A percentile compares a stretch with the other conserved stretches of the same genome.
phyloP scores from a whole-genome alignment of 306 rosid genomes.

The Arachis stenosperma region DNA sequence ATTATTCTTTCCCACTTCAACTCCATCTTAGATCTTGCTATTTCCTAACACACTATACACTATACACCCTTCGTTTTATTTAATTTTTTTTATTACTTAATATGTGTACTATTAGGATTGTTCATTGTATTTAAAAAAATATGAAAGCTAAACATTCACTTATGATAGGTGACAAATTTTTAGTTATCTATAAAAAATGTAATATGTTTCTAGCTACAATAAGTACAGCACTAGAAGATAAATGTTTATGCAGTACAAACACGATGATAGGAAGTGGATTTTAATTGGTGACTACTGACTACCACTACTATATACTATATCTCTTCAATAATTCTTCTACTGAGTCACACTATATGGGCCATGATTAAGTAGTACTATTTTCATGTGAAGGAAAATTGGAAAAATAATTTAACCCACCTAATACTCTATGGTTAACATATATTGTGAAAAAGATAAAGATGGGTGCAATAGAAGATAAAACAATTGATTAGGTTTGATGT shows the following conservation, averaged over 20 bases:
- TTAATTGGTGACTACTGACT: neutral
- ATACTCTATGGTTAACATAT: constrained; percentile 13
- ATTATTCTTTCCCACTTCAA: constrained; percentile 53
- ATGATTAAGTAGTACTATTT: constrained; percentile 37
- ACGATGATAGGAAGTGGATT: constrained; percentile 1
- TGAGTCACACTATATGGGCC: constrained; percentile 24
- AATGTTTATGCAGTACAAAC: neutral
- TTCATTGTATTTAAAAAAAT: too few relatives aligned
- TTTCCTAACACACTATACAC: too few relatives aligned
- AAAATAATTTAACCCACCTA: neutral
- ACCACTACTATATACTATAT: neutral
- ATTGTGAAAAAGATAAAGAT: too few relatives aligned
- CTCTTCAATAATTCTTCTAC: constrained; percentile 3
- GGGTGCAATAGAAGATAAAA: too few relatives aligned
- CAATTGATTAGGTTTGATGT: neutral
- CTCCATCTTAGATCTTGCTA: too few relatives aligned
- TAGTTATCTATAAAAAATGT: neutral
- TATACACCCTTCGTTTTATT: too few relatives aligned
- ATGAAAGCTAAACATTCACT: too few relatives aligned
- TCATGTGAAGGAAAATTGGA: constrained; percentile 32
- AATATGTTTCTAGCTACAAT: neutral
- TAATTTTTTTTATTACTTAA: too few relatives aligned
- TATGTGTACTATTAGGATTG: too few relatives aligned
- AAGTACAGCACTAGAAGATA: neutral
- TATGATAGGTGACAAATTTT: too few relatives aligned